phyloP scores from a whole-genome alignment of 1,284 basidiomycete species.

The Flammula alnicola region DNA sequence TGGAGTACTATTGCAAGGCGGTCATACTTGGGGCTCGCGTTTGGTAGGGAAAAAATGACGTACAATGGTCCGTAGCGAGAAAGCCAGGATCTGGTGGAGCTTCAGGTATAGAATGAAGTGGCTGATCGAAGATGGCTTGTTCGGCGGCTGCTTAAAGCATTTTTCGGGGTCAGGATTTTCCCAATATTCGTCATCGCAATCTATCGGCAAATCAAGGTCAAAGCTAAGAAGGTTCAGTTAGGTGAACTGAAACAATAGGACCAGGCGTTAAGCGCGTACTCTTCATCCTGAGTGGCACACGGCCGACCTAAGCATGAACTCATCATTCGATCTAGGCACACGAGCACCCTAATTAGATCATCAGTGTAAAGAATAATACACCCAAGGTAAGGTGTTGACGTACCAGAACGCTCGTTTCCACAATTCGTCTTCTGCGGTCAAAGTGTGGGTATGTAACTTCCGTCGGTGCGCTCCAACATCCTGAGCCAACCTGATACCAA shows the following conservation, averaged over 20 bases:
- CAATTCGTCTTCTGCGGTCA: conserved; percentile 63
- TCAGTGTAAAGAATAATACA: neutral
- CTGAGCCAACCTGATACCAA: conserved; percentile 71
- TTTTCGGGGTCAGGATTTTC: conserved; percentile 55
- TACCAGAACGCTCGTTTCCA: conserved; percentile 86
- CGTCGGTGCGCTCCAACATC: conserved; percentile 70
- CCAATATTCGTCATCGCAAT: conserved; percentile 83
- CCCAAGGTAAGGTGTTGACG: neutral
- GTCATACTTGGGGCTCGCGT: neutral
- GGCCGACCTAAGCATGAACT: conserved; percentile 80
- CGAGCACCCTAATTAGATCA: conserved; percentile 58
- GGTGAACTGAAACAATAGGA: neutral
- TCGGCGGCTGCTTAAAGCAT: conserved; percentile 60
- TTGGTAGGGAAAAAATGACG: conserved; percentile 29
- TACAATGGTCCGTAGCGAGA: conserved; percentile 67
- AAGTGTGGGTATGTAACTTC: conserved; percentile 42
- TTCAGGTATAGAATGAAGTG: conserved; percentile 65
- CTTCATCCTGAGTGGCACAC: conserved; percentile 84
- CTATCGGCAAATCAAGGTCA: conserved; percentile 73
- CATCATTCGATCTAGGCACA: conserved; percentile 64
- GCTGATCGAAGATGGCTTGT: conserved; percentile 55
- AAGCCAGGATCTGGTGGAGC: conserved; percentile 69
- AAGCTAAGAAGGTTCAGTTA: conserved; percentile 48
- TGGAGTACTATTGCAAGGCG: conserved; percentile 62
- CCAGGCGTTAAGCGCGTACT: conserved; percentile 51